A percentile compares a stretch with the other conserved stretches of the same genome.
These are phyloP conservation scores for Colletotrichum sp. DNA, from an alignment of 2,329 filamentous ascomycete species.

Conservation along the genomic window DNA sequence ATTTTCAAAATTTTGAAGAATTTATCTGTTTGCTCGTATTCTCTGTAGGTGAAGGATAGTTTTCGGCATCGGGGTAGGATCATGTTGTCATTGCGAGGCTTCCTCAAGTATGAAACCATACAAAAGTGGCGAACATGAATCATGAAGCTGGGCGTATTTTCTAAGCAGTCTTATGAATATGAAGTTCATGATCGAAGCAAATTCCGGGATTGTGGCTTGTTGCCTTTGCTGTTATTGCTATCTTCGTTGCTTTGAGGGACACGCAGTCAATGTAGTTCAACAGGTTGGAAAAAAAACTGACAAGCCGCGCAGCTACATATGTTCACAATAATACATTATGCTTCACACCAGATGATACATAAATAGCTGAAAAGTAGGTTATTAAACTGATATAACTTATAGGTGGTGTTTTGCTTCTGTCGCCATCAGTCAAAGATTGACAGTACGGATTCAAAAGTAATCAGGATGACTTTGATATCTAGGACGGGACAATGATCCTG, in stretches of 20 bases:
- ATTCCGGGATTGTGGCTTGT: neutral
- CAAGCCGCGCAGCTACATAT: neutral
- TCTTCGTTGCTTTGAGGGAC: neutral
- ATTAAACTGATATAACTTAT: neutral
- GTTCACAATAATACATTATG: accelerated
- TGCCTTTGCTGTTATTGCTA: accelerated
- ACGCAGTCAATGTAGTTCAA: neutral
- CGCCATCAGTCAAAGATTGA: neutral
- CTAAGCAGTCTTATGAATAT: neutral
- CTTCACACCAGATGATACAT: accelerated
- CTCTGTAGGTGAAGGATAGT: accelerated
- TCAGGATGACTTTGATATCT: neutral
- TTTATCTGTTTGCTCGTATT: accelerated
- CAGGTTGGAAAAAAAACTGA: neutral
- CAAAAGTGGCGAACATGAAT: neutral
- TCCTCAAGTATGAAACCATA: neutral
- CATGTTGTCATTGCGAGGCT: neutral
- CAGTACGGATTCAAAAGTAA: neutral
- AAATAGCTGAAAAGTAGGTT: neutral
- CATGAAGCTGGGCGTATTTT: neutral
- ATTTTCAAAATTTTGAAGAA: accelerated
- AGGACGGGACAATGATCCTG: neutral
- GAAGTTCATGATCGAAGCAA: neutral
- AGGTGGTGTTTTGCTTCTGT: neutral
- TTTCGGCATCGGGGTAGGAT: accelerated